Evolutionary conservation across 2,329 filamentous ascomycete genomes (phyloP), one percentile per base, ranked within the genome.

Genomic region (Dothistroma pini): DNA sequence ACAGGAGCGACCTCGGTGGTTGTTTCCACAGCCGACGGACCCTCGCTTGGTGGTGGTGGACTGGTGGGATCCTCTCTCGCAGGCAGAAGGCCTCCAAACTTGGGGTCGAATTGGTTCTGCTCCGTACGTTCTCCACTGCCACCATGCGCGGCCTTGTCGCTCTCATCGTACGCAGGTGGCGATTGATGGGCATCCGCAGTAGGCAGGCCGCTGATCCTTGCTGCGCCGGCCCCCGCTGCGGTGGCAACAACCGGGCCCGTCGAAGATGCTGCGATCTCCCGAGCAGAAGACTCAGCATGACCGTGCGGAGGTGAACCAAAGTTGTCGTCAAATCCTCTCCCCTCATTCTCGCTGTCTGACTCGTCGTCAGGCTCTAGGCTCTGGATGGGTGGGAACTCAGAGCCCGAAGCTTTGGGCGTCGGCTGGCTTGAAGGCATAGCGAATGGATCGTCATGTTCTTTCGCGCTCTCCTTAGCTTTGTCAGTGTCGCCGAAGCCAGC

Each of bases 381-480:
- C n/a, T 89, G 87, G 62, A 97, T 96, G 0, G 93, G 95, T 34
- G 95, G 95, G 72, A 97, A 97, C 73, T 97, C 95, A 41, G 68
- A 68, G 29, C 71, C 73, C 71, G 65, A 72, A 31, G 59, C 58
- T 38, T 63, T 50, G 7, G 58, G 54, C 55, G 68, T 22, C 60
- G 65, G 61, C 79, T 81, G 57, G 78, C 79, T 63, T 80, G 80
- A 54, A 73, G 75, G 69, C 83, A 84, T 63, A 81, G 82, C 53
- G 53, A 75, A 75, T 0, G 73, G 70, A 59, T 75, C 72, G 9
- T 68, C 58, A 9, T 65, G 59, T 10, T 62, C 58, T 12, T 53
- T 56, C 2, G 52, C 52, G 21, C 63, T 62, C 7, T 70, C 68
- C 47, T 66, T 67, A 16, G 66, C 63, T 51, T 71, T 68, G 12